phyloP scores from a whole-genome alignment of 352 stramenopile genomes.

The Pythium coloratum region DNA sequence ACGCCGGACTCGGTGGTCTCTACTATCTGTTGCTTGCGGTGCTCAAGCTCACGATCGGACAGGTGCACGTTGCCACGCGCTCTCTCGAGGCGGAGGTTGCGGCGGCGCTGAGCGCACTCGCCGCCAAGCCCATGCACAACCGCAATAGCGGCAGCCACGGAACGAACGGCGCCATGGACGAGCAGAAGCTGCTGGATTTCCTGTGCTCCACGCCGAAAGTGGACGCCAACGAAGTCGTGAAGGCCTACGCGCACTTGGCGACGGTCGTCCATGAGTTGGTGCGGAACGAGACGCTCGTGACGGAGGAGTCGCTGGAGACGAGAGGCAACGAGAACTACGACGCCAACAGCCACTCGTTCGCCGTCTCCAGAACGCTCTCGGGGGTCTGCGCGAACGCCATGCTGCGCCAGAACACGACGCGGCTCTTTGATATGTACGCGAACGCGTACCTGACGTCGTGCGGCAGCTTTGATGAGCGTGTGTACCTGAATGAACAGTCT shows the following conservation, averaged over 20 bases:
- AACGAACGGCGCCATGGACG: background rate
- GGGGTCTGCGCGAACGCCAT: slow-evolving; percentile 15
- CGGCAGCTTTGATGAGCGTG: slow-evolving; percentile 33
- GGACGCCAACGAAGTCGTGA: slow-evolving; percentile 25
- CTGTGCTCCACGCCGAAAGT: slow-evolving; percentile 34
- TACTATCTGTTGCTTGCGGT: slow-evolving; percentile 79
- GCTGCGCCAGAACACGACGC: slow-evolving; percentile 27
- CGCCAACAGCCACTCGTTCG: background rate
- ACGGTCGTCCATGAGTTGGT: slow-evolving; percentile 13
- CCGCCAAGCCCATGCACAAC: slow-evolving; percentile 7
- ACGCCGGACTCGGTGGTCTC: slow-evolving; percentile 63
- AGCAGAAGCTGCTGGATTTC: slow-evolving; percentile 31
- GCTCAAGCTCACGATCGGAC: slow-evolving; percentile 62
- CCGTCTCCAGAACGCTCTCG: background rate
- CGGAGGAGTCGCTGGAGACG: background rate
- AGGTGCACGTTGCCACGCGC: slow-evolving; percentile 27
- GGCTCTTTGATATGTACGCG: slow-evolving; percentile 28
- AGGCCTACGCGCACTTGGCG: slow-evolving; percentile 16
- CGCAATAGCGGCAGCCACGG: background rate
- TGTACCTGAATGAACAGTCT: slow-evolving; percentile 38
- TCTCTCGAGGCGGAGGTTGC: slow-evolving; percentile 81
- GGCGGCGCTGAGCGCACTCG: slow-evolving; percentile 68
- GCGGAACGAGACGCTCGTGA: slow-evolving; percentile 19
- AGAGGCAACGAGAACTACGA: background rate
- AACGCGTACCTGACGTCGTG: slow-evolving; percentile 18